phyloP scores from a whole-genome alignment of 2,329 filamentous ascomycete species.

The Fusarium vanettenii region DNA sequence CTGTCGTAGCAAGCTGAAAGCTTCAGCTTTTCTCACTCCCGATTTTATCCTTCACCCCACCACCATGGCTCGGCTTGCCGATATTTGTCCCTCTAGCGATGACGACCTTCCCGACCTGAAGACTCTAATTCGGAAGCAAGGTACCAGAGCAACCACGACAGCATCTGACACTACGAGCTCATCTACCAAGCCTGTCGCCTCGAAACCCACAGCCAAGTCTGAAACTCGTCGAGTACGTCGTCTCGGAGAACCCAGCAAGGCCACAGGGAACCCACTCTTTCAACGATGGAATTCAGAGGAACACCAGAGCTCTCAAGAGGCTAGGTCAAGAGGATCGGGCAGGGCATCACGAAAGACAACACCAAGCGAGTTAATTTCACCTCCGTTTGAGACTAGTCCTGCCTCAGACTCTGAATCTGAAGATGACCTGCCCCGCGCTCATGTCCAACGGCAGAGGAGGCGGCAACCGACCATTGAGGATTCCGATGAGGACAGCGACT shows the following conservation, averaged over 20 bases:
- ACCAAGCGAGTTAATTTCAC: not conserved
- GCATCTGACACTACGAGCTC: constrained; percentile 8
- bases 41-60: not conserved
- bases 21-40: not conserved
- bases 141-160: constrained; percentile 26
- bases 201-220: constrained; percentile 39
- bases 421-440: constrained; percentile 4
- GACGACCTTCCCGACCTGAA: constrained; percentile 57
- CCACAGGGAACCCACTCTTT: constrained; percentile 46
- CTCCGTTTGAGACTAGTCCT: not conserved
- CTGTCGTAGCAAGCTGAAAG: not conserved
- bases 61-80: constrained; percentile 45
- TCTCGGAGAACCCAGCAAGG: constrained; percentile 39
- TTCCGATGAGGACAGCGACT: constrained; percentile 33
- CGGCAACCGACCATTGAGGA: constrained; percentile 27
- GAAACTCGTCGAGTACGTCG: constrained; percentile 47
- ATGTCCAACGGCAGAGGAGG: constrained; percentile 11
- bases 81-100: constrained; percentile 49
- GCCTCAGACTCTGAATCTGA: constrained; percentile 12
- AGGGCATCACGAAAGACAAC: constrained; percentile 7
- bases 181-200: constrained; percentile 33
- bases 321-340: constrained; percentile 2
- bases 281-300: constrained; percentile 47
- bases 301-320: constrained; percentile 11
- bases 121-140: constrained; percentile 41